These are phyloP conservation scores for Globisporangium cederbergense DNA, from an alignment of 352 stramenopile species.

Conservation along the genomic window DNA sequence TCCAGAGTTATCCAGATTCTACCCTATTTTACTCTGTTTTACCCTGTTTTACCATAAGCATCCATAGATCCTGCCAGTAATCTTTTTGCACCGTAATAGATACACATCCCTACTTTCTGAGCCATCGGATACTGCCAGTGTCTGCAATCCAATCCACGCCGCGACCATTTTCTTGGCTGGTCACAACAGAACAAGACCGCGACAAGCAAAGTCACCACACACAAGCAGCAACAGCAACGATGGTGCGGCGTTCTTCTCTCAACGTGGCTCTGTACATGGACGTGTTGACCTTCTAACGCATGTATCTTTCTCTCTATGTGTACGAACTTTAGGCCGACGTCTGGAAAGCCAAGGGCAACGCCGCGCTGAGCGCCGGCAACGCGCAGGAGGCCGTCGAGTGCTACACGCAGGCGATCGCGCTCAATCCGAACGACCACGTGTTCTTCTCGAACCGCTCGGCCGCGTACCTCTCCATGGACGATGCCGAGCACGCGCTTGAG, in stretches of 20 bases:
- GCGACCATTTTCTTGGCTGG: not conserved
- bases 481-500: slow-evolving; percentile 92
- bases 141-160: not conserved
- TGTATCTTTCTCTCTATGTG: not conserved
- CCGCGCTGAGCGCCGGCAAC: slow-evolving; percentile 91
- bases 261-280: no score
- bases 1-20: not conserved
- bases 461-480: slow-evolving; percentile 94
- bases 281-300: no score
- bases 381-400: slow-evolving; percentile 93
- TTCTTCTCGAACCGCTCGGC: slow-evolving; percentile 99
- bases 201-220: slow-evolving; percentile 1
- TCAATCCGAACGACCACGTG: slow-evolving; percentile 95
- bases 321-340: slow-evolving; percentile 29
- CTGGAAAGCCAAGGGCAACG: slow-evolving; percentile 96
- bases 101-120: not conserved
- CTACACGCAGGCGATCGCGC: slow-evolving; percentile 96
- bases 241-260: not conserved
- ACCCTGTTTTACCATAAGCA: not conserved
- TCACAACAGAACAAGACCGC: slow-evolving; percentile 4
- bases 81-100: no score
- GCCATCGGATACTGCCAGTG: not conserved
- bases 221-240: not conserved
- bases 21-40: no score
- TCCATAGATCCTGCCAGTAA: no score